Base-by-base conservation (phyloP, 768 basidiomycete genomes). In the Tricholoma flavovirens region DNA sequence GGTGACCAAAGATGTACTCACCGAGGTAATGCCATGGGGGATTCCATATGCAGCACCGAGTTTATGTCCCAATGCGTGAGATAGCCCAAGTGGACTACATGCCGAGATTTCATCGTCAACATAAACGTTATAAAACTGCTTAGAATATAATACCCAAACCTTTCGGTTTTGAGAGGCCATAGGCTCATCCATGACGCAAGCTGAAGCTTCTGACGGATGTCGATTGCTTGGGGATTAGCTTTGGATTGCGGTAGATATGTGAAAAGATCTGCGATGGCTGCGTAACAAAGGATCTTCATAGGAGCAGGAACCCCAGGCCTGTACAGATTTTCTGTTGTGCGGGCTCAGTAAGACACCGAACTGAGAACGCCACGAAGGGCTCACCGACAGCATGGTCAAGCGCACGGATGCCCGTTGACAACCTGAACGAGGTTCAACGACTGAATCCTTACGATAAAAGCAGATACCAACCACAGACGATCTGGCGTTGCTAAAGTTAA, bases 21-120 rank as follows among this genome's bases (percentile, higher is more conserved):
- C 88, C n/a, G 88, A 90, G 4, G 90, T 90, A 59, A 90, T 86
- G 8, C 90, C 90, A 66, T 93, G 89, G 19, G 88, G 87, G 55
- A 93, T 90, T 51, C 76, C 71, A 63, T 90, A 92, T 42, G 75
- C 73, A 15, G 87, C 87, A 3, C 88, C 89, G 10, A 89, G 77
- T 62, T 78, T 83, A 66, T 90, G 87, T 4, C 88, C 88, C 4
- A 92, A 76, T 2, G 83, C 72, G 68, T 92, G 90, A 24, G 88
- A 90, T 17, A 90, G 73, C 24, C 89, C 89, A n/a, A 88, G 64
- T 5, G 86, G 69, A 62, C 83, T 89, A 60, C 9, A 43, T 11
- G 19, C 9, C 45, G 40, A 38, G 45, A 24, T 48, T 49, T 43
- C 5, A 5, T 30, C 17, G 32, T 22, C n/a, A 36, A 24, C 1